phyloP scores from a whole-genome alignment of 2,329 filamentous ascomycete genomes.

The Aureobasidium mangrovei region DNA sequence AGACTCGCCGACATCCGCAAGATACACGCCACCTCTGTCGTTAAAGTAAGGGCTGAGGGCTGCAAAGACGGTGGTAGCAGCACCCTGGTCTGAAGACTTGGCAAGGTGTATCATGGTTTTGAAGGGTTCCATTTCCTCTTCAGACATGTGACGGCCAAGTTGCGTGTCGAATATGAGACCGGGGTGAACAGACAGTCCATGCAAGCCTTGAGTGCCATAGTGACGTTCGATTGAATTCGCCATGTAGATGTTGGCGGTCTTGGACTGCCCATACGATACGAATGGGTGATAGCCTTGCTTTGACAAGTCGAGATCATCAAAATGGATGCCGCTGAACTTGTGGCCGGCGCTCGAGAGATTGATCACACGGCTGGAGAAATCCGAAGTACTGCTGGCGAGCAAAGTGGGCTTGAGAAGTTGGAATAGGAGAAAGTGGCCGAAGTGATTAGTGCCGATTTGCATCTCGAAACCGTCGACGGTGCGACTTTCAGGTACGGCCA shows the following conservation, averaged over 20 bases:
- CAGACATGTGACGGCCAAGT: constrained; percentile 14
- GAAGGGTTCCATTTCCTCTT: constrained; percentile 16
- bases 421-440: constrained; percentile 47
- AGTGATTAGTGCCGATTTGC: constrained; percentile 47
- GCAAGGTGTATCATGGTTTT: neutral
- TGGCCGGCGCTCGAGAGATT: constrained; percentile 36
- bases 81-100: neutral
- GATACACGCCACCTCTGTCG: constrained; percentile 33
- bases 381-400: constrained; percentile 30
- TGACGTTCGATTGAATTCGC: constrained; percentile 45
- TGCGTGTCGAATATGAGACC: constrained; percentile 32
- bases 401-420: constrained; percentile 41
- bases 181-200: constrained; percentile 39
- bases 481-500: constrained; percentile 28
- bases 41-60: too few species aligned
- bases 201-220: constrained; percentile 38
- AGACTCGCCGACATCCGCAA: constrained; percentile 34
- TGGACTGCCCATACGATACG: constrained; percentile 40
- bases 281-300: constrained; percentile 19
- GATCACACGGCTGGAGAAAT: constrained; percentile 41
- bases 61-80: neutral
- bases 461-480: constrained; percentile 42
- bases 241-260: constrained; percentile 45
- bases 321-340: constrained; percentile 11
- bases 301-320: constrained; percentile 28